Evolutionary conservation across 805 yeast species (phyloP).

Genomic region (Dipodascus geniculatus): DNA sequence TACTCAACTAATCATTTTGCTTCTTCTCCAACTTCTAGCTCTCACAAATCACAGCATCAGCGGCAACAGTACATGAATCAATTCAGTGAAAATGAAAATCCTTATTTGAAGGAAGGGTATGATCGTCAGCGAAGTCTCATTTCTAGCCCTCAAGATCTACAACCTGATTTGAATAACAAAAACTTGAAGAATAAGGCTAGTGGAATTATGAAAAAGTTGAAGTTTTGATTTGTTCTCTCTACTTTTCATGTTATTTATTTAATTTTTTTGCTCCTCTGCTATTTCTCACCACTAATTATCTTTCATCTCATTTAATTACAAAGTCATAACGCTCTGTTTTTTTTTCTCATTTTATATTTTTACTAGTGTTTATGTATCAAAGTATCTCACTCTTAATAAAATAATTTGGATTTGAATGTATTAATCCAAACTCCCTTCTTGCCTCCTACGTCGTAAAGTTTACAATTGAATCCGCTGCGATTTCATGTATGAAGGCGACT

Average conservation of each 20-base stretch:
- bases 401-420: neutral
- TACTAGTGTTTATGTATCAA: too few relatives aligned
- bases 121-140: neutral
- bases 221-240: slow-evolving; percentile 2
- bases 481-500: too few relatives aligned
- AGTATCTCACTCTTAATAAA: too few relatives aligned
- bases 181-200: neutral
- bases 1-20: neutral
- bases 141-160: neutral
- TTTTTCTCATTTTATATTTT: too few relatives aligned
- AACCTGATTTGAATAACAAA: neutral
- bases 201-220: neutral
- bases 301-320: too few relatives aligned
- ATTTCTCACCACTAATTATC: too few relatives aligned
- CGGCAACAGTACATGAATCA: neutral
- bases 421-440: too few relatives aligned
- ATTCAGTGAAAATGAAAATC: neutral
- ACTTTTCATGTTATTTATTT: neutral
- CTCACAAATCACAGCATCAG: neutral
- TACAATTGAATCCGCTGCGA: too few relatives aligned
- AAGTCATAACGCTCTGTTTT: too few relatives aligned
- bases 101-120: neutral
- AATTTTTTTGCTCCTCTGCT: slow-evolving; percentile 2
- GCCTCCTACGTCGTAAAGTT: too few relatives aligned
- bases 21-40: neutral